Conservation (phyloP, 257 asterid species). For the Cinchona pubescens region DNA sequence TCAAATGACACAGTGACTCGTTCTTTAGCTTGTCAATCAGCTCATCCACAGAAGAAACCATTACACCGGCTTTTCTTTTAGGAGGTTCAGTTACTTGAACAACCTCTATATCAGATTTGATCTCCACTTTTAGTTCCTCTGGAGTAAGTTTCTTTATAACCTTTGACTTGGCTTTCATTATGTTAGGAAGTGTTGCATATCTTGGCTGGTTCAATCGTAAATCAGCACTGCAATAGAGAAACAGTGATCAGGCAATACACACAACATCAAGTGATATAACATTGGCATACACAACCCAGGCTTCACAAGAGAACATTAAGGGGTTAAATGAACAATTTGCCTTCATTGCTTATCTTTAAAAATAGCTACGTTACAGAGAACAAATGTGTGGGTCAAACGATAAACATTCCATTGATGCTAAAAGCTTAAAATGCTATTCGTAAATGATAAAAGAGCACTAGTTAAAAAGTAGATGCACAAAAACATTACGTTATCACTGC, state of each 20-base stretch:
- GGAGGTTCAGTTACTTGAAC: conserved; percentile 89
- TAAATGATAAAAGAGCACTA: neutral
- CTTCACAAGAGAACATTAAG: neutral
- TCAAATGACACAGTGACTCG: conserved; percentile 66
- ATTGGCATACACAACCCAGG: neutral
- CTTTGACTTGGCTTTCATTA: conserved; percentile 95
- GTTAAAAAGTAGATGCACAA: neutral
- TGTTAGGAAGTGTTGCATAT: conserved; percentile 93
- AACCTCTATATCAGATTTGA: conserved; percentile 65
- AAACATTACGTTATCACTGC: conserved; percentile 87
- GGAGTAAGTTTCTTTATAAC: conserved; percentile 69
- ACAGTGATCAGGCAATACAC: conserved; percentile 16
- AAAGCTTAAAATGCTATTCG: neutral
- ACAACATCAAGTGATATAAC: neutral
- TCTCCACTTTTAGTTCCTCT: conserved; percentile 65
- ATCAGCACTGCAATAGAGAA: conserved; percentile 56
- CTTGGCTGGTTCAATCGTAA: conserved; percentile 92
- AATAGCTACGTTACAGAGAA: too few relatives aligned
- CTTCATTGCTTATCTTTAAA: too few relatives aligned
- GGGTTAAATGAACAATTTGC: neutral
- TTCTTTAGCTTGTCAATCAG: conserved; percentile 80
- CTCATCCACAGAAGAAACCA: conserved; percentile 85
- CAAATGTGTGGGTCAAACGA: neutral
- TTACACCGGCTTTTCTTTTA: conserved; percentile 77
- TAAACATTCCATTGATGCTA: too few relatives aligned